Evolutionary conservation across 83 land plant genomes (phyloP).

Genomic region (Diphasiastrum complanatum): DNA sequence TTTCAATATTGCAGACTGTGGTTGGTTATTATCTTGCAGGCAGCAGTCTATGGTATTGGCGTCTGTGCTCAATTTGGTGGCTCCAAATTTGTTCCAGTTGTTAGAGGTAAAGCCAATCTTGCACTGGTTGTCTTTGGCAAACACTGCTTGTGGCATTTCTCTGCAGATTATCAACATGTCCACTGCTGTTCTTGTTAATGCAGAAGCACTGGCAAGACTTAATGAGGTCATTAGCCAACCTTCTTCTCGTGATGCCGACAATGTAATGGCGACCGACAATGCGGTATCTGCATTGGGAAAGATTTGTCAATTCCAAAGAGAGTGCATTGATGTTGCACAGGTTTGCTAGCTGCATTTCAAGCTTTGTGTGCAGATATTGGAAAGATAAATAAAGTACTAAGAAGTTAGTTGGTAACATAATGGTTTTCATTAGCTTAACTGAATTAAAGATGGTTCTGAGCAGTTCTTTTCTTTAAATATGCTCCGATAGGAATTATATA

Average conservation of each 20-base stretch:
- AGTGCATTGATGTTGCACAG: conserved; percentile 78
- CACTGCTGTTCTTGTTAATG: conserved; percentile 11
- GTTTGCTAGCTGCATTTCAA: too few relatives aligned
- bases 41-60: conserved; percentile 93
- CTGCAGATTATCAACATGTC: background rate
- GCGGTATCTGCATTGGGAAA: conserved; percentile 97
- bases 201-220: conserved; percentile 81
- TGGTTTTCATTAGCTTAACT: too few relatives aligned
- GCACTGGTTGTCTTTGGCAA: background rate
- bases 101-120: conserved; percentile 51
- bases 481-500: too few relatives aligned
- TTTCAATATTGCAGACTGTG: background rate
- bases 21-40: conserved; percentile 38
- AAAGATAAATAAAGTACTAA: too few relatives aligned
- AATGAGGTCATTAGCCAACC: conserved; percentile 72
- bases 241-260: conserved; percentile 54
- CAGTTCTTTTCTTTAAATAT: too few relatives aligned
- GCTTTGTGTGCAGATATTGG: too few relatives aligned
- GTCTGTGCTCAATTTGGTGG: conserved; percentile 99
- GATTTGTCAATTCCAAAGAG: conserved; percentile 86
- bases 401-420: too few relatives aligned
- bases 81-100: conserved; percentile 63
- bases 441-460: too few relatives aligned
- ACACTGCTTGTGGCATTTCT: background rate
- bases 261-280: conserved; percentile 92